Conservation (phyloP, 2,329 filamentous ascomycete genomes). For the Penicillium sp. region DNA sequence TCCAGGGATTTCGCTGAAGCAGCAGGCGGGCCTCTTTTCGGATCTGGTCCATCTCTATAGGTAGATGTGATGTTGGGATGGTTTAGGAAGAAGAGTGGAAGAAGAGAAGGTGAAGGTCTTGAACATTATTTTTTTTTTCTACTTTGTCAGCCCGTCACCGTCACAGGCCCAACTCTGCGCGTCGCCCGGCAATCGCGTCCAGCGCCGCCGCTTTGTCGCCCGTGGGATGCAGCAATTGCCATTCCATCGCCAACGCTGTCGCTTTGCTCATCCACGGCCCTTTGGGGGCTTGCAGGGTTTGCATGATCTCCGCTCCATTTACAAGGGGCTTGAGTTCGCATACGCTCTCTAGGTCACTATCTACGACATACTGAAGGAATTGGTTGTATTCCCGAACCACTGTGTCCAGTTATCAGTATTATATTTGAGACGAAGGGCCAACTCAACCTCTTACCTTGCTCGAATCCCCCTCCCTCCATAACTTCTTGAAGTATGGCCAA, state of each 20-base stretch:
- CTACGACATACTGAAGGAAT: constrained; percentile 58
- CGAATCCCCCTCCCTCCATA: constrained; percentile 36
- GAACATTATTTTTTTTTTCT: too few species aligned
- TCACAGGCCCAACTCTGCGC: constrained; percentile 54
- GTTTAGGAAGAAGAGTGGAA: background rate
- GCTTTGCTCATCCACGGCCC: constrained; percentile 84
- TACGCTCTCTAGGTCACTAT: constrained; percentile 54
- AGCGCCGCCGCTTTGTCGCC: constrained; percentile 63
- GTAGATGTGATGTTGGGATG: background rate
- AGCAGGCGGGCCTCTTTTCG: constrained; percentile 32
- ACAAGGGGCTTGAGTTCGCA: constrained; percentile 67
- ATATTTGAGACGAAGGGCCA: too few species aligned
- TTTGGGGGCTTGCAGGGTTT: constrained; percentile 66
- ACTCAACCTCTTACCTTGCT: constrained; percentile 34
- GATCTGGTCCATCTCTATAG: constrained; percentile 33
- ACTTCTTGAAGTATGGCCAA: constrained; percentile 45
- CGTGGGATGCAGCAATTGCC: constrained; percentile 83
- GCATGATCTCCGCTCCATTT: constrained; percentile 74
- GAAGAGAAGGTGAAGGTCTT: background rate
- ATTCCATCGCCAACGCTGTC: constrained; percentile 78
- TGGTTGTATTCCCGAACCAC: constrained; percentile 56
- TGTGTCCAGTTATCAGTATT: constrained; percentile 22
- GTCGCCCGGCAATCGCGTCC: constrained; percentile 60
- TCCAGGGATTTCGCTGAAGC: constrained; percentile 19
- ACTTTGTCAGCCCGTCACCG: too few species aligned